Evolutionary conservation across 2,329 filamentous ascomycete genomes (phyloP), one percentile per base, ranked within the genome.

Genomic region (Fusarium tupiense): DNA sequence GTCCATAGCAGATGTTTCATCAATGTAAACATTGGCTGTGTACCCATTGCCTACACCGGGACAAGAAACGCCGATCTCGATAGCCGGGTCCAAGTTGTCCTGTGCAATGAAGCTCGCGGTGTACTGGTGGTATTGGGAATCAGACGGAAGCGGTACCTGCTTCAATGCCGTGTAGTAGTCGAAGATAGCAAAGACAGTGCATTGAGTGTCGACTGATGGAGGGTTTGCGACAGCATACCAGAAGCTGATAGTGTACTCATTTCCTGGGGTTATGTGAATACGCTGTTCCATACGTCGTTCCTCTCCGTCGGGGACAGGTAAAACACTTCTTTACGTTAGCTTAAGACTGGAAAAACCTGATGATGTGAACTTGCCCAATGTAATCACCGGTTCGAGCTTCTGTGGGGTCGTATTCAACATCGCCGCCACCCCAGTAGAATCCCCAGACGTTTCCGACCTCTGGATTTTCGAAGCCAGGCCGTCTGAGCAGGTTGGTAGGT

Each of bases 221-320:
- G 33, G 31, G 1, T 9, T 24, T 11, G 10, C 5, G 1, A 67
- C 14, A 17, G 29, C 12, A 4, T 67, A 67, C 52, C 49, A 67
- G 33, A 67, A 67, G 26, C 38, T 67, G 20, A 67, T 1, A 2
- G 62, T 35, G 17, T 67, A 67, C 38, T 67, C 64, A 2, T 5
- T 53, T 7, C 22, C 52, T 0, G 64, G 52, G 0, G 44, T 41
- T 2, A 67, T 12, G 3, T 61, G 62, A 1, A 67, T 26, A 5
- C 64, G 64, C 9, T 67, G 64, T 14, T 67, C 62, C 64, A 67
- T 67, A 1, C 62, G 62, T 9, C 64, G 62, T 7, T 67, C 64
- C 2, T 53, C 9, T 3, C 20, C n/a, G 1, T 61, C 63, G 3
- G 64, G 64, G 1, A 67, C 64, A n/a, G 62, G 62, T 2, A 67